Evolutionary conservation across 1,139 yeast genomes (phyloP).

Genomic region (Protomyces arabidopsidicola): DNA sequence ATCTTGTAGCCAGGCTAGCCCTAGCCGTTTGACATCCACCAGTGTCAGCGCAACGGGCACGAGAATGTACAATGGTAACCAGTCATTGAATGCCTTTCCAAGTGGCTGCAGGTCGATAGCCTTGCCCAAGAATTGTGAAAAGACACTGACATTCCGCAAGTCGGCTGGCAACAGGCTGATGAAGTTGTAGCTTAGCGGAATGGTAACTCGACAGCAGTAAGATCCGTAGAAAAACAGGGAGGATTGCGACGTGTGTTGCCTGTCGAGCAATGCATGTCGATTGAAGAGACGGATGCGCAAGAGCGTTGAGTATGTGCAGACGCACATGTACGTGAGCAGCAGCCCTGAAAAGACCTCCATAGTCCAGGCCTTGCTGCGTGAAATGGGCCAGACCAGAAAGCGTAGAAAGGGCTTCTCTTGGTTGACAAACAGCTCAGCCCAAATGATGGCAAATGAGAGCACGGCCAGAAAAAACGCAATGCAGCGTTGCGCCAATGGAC

Average conservation of each 20-base stretch:
- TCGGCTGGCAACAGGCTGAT: slow-evolving; percentile 47
- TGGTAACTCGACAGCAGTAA: slow-evolving; percentile 74
- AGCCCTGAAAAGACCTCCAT: slow-evolving; percentile 46
- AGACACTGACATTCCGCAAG: slow-evolving; percentile 45
- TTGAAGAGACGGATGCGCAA: slow-evolving; percentile 67
- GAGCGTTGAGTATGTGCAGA: slow-evolving; percentile 60
- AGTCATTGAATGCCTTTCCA: slow-evolving; percentile 65
- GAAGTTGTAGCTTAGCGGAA: slow-evolving; percentile 77
- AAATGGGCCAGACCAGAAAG: slow-evolving; percentile 6
- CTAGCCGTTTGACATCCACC: slow-evolving; percentile 44
- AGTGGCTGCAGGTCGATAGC: slow-evolving; percentile 71
- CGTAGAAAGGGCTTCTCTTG: slow-evolving; percentile 10
- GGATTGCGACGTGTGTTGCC: slow-evolving; percentile 63
- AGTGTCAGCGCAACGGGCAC: slow-evolving; percentile 61
- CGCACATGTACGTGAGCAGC: slow-evolving; percentile 61
- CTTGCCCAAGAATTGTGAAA: slow-evolving; percentile 60
- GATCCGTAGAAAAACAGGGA: slow-evolving; percentile 73
- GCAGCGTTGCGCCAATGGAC: slow-evolving; percentile 49
- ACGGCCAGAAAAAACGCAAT: slow-evolving; percentile 44
- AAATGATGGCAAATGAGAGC: slow-evolving; percentile 55
- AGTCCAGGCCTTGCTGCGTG: slow-evolving; percentile 49
- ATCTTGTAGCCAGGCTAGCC: slow-evolving; percentile 53
- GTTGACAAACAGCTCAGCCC: slow-evolving; percentile 61
- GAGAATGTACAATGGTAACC: slow-evolving; percentile 68
- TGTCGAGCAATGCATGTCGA: slow-evolving; percentile 66